Evolutionary conservation across 23 red algal genomes (phyloP).

Genomic region (Gracilariopsis chorda): DNA sequence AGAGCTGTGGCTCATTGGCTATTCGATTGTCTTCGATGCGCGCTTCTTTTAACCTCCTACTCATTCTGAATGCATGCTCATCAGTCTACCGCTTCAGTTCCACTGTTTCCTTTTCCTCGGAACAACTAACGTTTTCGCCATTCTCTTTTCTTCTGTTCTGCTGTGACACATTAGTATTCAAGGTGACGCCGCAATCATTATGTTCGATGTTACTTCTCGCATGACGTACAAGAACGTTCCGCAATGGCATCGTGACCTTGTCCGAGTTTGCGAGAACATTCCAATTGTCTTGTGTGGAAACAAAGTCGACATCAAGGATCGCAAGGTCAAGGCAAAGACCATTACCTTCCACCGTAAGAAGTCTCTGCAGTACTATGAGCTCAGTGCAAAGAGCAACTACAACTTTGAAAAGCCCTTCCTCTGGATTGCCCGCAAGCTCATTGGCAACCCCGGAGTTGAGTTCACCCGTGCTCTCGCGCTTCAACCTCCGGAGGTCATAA

Average conservation of each 20-base stretch:
- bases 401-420: conserved; percentile 99
- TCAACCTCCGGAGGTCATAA: conserved; percentile 87
- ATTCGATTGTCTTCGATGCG: conserved; percentile 11
- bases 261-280: conserved; percentile 99
- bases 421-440: conserved; percentile 98
- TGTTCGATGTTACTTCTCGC: conserved; percentile 98
- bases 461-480: conserved; percentile 95
- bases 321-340: conserved; percentile 98
- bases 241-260: conserved; percentile 97
- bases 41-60: conserved; percentile 44
- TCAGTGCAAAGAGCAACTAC: conserved; percentile 99
- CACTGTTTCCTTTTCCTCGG: not conserved
- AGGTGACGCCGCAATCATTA: conserved; percentile 98
- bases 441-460: conserved; percentile 76
- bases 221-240: conserved; percentile 99
- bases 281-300: conserved; percentile 98
- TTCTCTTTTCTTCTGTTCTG: not conserved
- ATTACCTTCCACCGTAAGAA: conserved; percentile 98
- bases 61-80: conserved; percentile 82
- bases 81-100: not conserved
- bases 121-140: not conserved
- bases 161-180: conserved; percentile 65
- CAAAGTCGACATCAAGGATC: conserved; percentile 99
- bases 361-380: conserved; percentile 97
- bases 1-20: not conserved